Evolutionary conservation across 2,329 filamentous ascomycete genomes (phyloP).

Genomic region (Dothiorella sarmentorum): DNA sequence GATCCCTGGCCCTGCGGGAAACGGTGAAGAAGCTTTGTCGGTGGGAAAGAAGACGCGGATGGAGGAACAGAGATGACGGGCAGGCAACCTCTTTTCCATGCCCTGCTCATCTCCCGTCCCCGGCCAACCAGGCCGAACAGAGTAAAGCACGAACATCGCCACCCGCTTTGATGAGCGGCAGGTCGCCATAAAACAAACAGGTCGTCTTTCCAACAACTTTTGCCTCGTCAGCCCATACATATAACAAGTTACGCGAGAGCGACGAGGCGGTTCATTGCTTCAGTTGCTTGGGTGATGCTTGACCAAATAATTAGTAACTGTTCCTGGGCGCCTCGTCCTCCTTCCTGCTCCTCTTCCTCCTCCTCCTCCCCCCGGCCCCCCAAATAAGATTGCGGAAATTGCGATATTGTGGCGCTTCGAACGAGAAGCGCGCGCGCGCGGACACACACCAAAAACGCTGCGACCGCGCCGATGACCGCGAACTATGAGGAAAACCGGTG

Average conservation of each 20-base stretch:
- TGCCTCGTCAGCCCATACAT: too few relatives aligned
- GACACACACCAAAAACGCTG: background rate
- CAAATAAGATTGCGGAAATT: background rate
- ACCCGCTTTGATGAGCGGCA: too few relatives aligned
- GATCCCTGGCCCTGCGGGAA: too few relatives aligned
- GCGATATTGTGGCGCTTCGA: background rate
- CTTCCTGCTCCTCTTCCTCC: too few relatives aligned
- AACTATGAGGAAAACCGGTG: background rate
- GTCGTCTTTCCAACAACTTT: too few relatives aligned
- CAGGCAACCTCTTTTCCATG: background rate
- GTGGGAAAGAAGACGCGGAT: background rate
- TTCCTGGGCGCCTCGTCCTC: too few relatives aligned
- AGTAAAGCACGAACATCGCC: too few relatives aligned
- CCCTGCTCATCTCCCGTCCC: slow-evolving; percentile 4
- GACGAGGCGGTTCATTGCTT: background rate
- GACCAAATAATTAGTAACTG: too few relatives aligned
- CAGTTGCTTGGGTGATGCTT: background rate
- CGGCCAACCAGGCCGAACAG: background rate
- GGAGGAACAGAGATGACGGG: background rate
- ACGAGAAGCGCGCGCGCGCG: background rate
- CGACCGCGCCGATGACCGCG: background rate
- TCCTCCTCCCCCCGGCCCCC: too few relatives aligned
- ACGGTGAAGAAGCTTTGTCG: too few relatives aligned
- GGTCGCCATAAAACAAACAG: too few relatives aligned
- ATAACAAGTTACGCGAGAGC: too few relatives aligned